Base-by-base conservation (phyloP, 2,329 filamentous ascomycete genomes). In the Macrophomina phaseolina region DNA sequence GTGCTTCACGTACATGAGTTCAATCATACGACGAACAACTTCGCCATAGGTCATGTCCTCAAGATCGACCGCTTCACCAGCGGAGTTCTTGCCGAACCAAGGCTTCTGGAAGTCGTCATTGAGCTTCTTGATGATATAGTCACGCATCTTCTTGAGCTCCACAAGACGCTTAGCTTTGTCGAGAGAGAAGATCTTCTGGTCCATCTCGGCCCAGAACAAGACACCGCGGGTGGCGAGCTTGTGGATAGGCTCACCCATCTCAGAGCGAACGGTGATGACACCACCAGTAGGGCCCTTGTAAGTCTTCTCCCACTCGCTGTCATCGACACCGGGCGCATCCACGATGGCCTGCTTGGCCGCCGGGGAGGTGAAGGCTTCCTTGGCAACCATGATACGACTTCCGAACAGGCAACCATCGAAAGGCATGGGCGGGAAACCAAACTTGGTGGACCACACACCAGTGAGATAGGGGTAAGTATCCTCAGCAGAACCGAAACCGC, bases 191-290 rank as follows among this genome's bases (percentile, higher is more conserved):
- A 99, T 98, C 82, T 97, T 97, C 80, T 96, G 88, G 76, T 99
- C 95, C 93, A 99, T 97, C 82, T 99, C 96, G 60, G 93, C 90
- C 95, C 95, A 99, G 85, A 99, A 97, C 65, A 88, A 85, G 56
- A 99, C 94, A 86, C 95, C 95, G 67, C 96, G 91, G 58, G 95
- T 99, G 16, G 95, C 96, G 68, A 99, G 88, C 84, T 99, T 99
- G 85, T 99, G 95, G 69, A 99, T 99, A 5, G 95, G 96, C 84
- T 99, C 95, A 53, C 95, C 96, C 96, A 99, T 99, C 82, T 99
- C 95, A 1, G 95, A 99, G 70, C 93, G 89, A 58, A 99, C 95
- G 34, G 95, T 99, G 74, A 99, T 94, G 70, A 99, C 89, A 77
- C 95, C 95, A 74, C 95, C 95, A 67, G 94, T 91, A 32, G 93